Evolutionary conservation across 306 rosid species (phyloP).

Genomic region (Malus fusca): DNA sequence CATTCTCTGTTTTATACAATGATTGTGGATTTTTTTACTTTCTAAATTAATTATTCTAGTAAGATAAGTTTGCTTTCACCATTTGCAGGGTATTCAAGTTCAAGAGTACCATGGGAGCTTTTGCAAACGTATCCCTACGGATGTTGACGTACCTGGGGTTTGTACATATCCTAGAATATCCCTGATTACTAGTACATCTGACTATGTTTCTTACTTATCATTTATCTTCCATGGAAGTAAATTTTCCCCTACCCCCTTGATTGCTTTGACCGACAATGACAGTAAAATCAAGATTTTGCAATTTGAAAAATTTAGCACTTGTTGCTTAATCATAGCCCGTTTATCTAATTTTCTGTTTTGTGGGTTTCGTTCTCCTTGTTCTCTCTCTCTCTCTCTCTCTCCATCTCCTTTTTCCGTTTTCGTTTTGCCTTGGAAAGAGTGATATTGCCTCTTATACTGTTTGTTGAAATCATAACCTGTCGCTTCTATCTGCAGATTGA

Average conservation of each 20-base stretch:
- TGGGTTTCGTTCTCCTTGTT: not conserved
- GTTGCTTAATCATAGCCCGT: not conserved
- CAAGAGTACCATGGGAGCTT: constrained; percentile 89
- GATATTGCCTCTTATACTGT: not conserved
- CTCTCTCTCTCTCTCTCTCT: not conserved
- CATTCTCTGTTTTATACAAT: not conserved
- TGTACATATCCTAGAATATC: constrained; percentile 34
- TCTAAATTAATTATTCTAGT: not conserved
- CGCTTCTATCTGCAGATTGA: constrained; percentile 56
- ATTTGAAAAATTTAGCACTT: not conserved
- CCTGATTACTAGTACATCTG: not conserved
- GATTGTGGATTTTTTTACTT: not conserved
- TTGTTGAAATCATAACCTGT: not conserved
- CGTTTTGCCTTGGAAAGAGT: not conserved
- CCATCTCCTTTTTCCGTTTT: not conserved
- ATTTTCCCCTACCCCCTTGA: not conserved
- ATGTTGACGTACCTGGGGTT: constrained; percentile 94
- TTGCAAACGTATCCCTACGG: constrained; percentile 92
- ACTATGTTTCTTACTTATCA: not conserved
- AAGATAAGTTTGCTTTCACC: constrained; percentile 11
- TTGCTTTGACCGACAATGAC: not conserved
- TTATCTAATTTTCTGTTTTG: not conserved
- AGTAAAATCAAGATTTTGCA: not conserved
- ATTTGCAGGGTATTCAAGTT: constrained; percentile 85
- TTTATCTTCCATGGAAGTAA: not conserved